Evolutionary conservation across 106 monocot species (phyloP), one percentile per base, ranked within the genome.

Genomic region (Cymbidium sinense): DNA sequence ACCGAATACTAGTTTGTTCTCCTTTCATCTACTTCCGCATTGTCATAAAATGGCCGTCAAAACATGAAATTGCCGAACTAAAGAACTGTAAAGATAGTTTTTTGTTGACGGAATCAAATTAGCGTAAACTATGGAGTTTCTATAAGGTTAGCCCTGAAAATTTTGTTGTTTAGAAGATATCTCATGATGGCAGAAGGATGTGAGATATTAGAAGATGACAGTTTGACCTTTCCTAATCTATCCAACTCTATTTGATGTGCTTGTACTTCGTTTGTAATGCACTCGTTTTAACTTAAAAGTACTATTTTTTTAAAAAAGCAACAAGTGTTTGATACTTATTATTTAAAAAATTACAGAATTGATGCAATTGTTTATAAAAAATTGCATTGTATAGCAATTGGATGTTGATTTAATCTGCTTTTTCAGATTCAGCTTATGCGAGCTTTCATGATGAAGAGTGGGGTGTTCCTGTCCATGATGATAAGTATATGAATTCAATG

Each of bases 381-480:
- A 1, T 25, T 7, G 27, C n/a, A 54, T 54, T 2, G 20, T 54
- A 17, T 7, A 41, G 9, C 41, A 27, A 62, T 62, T 25, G 23
- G 27, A 62, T 62, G n/a, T 27, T 62, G 61, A 62, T 62, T 62
- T 62, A 62, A 62, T 62, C 61, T 23, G 23, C 27, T 62, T 27
- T 27, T 23, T 5, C 69, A 69, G 69, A 69, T 69, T 34, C 69
- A 34, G 11, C 34, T 29, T 91, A 91, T 88, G 81, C 75, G 74
- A 37, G 77, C 76, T 91, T 91, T 76, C 88, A 91, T 84, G 89
- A 91, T 75, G 85, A 86, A 83, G 91, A 91, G 78, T 91, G 91
- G 91, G 91, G 91, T 75, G 84, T 91, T 54, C 88, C 91, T 30
- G 86, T 91, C 52, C 91, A 91, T 81, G 89, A 91, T 85, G 91